Evolutionary conservation across 495 filamentous ascomycete species (phyloP), one percentile per base, ranked within the genome.

Genomic region (Articulospora tetracladia): DNA sequence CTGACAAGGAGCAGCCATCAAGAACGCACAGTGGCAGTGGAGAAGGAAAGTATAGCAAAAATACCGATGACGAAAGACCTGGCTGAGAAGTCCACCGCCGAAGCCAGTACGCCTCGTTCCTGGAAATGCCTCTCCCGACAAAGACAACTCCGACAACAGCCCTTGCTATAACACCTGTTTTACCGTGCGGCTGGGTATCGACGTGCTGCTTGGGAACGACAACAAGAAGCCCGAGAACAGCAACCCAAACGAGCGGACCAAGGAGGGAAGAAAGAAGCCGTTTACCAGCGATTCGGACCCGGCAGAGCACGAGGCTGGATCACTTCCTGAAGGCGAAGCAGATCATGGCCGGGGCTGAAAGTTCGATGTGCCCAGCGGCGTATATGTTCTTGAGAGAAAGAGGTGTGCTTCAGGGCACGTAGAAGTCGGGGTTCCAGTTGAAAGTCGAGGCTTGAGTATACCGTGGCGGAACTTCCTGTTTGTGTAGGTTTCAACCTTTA

Each of bases 351-450:
- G 80, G 82, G 1, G 74, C 73, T 10, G 77, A 69, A 32, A 72
- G 58, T 26, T 53, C 51, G 0, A 71, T 79, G 4, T 84, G 75
- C 64, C 82, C 83, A 49, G 74, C 72, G 11, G 77, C 73, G 1
- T 85, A 85, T 66, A 72, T 75, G 26, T 82, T 71, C 72, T 85
- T 86, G 56, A 83, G 86, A 72, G 86, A 86, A 73, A 57, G 82
- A 58, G 72, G 83, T 51, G 69, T 86, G 25, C 74, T 74, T 46
- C 72, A 82, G 66, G 74, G 74, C 15, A 84, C 82, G 73, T 69
- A 75, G 26, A 86, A 84, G 75, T n/a, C n/a, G n/a, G n/a, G n/a
- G n/a, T n/a, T n/a, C n/a, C n/a, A n/a, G n/a, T n/a, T 74, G 65
- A 8, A 74, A 76, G 53, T 71, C 76, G 34, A 67, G 83, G 10